Evolutionary conservation across 2,329 filamentous ascomycete genomes (phyloP).

Genomic region (Talaromyces sp.): DNA sequence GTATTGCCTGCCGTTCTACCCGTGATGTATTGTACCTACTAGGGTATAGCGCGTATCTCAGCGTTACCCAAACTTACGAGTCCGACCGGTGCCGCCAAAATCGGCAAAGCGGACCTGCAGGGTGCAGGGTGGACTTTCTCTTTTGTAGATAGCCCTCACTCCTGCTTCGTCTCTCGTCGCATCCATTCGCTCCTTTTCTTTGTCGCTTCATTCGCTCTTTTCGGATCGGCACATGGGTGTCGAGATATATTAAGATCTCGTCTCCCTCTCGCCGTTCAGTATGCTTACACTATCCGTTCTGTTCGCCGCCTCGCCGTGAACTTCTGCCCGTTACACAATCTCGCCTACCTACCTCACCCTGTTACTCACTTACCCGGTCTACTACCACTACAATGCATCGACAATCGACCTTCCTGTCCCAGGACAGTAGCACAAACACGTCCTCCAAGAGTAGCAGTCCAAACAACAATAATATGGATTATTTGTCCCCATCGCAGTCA

Average conservation of each 20-base stretch:
- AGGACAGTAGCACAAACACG: background rate
- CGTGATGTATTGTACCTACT: background rate
- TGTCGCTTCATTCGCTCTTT: background rate
- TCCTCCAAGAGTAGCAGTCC: background rate
- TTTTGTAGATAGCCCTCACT: background rate
- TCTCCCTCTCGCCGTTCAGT: background rate
- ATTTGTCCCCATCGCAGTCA: constrained; percentile 5
- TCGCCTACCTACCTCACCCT: background rate
- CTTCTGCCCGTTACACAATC: background rate
- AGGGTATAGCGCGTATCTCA: background rate
- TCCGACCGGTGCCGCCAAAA: background rate
- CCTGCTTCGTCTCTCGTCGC: background rate
- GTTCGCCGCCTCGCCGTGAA: background rate
- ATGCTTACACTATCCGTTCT: background rate
- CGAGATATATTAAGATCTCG: constrained; percentile 1
- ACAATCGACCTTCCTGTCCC: constrained; percentile 4
- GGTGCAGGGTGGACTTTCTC: background rate
- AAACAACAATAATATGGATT: background rate
- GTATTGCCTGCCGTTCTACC: background rate
- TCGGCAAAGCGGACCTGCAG: constrained; percentile 1
- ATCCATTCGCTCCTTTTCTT: constrained; percentile 2
- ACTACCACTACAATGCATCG: constrained; percentile 5
- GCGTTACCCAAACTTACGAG: constrained; percentile 2
- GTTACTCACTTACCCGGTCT: background rate
- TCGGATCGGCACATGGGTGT: background rate